These are phyloP conservation scores for Moniliophthora roreri DNA, from an alignment of 1,284 basidiomycete species.

Conservation along the genomic window DNA sequence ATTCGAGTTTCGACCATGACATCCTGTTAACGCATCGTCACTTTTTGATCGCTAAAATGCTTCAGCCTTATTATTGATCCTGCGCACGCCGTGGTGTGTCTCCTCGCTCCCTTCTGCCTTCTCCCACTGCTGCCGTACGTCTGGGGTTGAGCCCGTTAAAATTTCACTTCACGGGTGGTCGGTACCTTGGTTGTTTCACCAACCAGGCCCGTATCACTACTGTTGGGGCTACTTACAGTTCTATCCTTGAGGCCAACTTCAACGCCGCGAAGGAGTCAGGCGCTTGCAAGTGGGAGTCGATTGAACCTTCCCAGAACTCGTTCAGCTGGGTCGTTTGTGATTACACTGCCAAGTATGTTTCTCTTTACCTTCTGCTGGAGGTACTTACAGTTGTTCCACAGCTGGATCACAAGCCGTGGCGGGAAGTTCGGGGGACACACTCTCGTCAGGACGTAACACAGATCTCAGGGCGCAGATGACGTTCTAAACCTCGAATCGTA, in stretches of 20 bases:
- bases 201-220: neutral
- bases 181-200: slow-evolving; percentile 1
- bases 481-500: slow-evolving; percentile 42
- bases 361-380: neutral
- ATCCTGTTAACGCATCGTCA: too few relatives aligned
- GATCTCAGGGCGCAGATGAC: slow-evolving; percentile 22
- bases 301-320: slow-evolving; percentile 4
- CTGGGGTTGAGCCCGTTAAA: too few relatives aligned
- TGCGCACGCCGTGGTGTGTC: too few relatives aligned
- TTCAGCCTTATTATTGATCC: too few relatives aligned
- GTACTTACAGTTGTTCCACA: neutral
- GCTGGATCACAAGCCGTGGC: slow-evolving; percentile 3
- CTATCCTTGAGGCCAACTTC: slow-evolving; percentile 16
- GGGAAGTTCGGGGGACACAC: slow-evolving; percentile 5
- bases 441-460: neutral
- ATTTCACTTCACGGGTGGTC: too few relatives aligned
- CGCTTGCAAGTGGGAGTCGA: slow-evolving; percentile 4
- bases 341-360: neutral
- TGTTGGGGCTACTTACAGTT: slow-evolving; percentile 11
- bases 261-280: neutral
- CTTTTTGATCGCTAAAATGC: too few relatives aligned
- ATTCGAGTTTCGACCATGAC: too few relatives aligned
- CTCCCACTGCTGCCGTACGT: too few relatives aligned
- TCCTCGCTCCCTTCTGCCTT: too few relatives aligned
- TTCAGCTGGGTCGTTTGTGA: neutral